Evolutionary conservation across 441 rosid genomes (phyloP), one percentile per base, ranked within the genome.

Genomic region (Erodium moschatum): DNA sequence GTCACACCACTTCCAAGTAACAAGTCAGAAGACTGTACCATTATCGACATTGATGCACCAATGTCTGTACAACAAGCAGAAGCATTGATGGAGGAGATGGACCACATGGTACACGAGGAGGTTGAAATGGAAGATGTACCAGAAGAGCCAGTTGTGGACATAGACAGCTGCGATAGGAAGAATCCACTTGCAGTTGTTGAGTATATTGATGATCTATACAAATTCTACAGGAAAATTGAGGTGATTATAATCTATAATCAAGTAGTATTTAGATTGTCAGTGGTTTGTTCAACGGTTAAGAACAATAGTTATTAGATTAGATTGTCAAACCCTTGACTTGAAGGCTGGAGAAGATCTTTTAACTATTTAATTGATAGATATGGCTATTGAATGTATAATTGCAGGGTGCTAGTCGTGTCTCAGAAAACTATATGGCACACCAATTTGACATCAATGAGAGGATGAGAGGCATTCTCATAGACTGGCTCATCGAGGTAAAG

Each of bases 401-500:
- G 76, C 85, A 95, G 97, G 74, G 72, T 68, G 81, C 73, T 8
- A 76, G 89, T 77, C 80, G 86, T 65, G 89, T 87, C 15, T 76
- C 92, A 33, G 80, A 84, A 9, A 74, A 82, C 74, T 94, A 94
- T 63, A 87, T 95, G 92, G 76, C 76, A 12, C 85, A 78, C 29
- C 97, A 95, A 70, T 73, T 65, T 19, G 97, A 95, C 75, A 82
- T 90, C 56, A 91, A 95, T 42, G 97, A 89, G 76, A 89, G 82
- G 80, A 95, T 94, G 99, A 83, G 99, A 76, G 97, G 85, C 31
- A 90, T 94, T 54, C 86, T 94, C 18, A 84, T 91, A 67, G 99
- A 94, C 71, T 94, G 99, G 97, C 83, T 94, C 29, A 87, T 89
- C 67, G 99, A 94, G 97, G 97, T 90, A 77, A 10, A 61, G 10